Evolutionary conservation across 768 basidiomycete genomes (phyloP).

Genomic region (Tricholoma matsutake): DNA sequence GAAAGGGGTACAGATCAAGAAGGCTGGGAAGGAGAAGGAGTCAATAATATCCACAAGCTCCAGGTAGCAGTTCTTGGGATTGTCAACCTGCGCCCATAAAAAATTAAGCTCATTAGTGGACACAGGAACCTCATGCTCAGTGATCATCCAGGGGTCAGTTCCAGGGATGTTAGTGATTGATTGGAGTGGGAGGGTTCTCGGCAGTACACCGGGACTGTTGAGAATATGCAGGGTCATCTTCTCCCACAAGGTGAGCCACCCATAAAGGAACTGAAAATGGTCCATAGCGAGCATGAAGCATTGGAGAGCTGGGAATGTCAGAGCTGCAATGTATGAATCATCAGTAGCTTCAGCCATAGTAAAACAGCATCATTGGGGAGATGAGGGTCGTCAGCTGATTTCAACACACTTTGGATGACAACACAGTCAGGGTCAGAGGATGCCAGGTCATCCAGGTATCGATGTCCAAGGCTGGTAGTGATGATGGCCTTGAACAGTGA

Average conservation of each 20-base stretch:
- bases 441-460: neutral
- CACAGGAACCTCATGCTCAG: too few species aligned
- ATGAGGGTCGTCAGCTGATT: too few species aligned
- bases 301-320: neutral
- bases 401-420: too few species aligned
- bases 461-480: neutral
- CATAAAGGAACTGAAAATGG: neutral
- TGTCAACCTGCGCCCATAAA: slow-evolving; percentile 1
- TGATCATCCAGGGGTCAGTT: too few species aligned
- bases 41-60: slow-evolving; percentile 2
- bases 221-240: too few species aligned
- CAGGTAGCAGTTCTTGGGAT: slow-evolving; percentile 9
- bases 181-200: neutral
- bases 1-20: slow-evolving; percentile 11
- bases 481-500: neutral
- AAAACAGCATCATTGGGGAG: slow-evolving; percentile 1
- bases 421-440: too few species aligned
- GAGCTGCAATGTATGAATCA: slow-evolving; percentile 3
- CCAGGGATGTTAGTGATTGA: too few species aligned
- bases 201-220: neutral
- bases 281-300: neutral
- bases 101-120: too few species aligned
- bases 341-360: slow-evolving; percentile 26
- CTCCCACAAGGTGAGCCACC: too few species aligned
- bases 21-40: too few species aligned